Percentiles rank a stretch among this genome's conserved stretches.
These are phyloP conservation scores for Cyclaneusma minus DNA, from an alignment of 2,329 filamentous ascomycete genomes.

Conservation along the genomic window DNA sequence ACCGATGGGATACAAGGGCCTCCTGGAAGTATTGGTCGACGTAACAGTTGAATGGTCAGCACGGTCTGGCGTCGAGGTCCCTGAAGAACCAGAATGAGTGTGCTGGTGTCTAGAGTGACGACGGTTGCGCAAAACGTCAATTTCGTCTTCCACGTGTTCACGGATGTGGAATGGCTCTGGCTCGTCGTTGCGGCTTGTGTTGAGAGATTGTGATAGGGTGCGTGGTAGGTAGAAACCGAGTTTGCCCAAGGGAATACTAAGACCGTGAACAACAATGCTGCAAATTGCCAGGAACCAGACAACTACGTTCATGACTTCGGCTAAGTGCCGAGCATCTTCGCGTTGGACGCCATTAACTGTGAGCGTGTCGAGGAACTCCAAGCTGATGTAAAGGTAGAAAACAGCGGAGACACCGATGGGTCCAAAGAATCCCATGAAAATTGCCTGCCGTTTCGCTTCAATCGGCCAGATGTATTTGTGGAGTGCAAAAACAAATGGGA, in stretches of 20 bases:
- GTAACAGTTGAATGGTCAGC: too few relatives aligned
- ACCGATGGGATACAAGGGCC: too few relatives aligned
- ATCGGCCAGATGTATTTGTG: slow-evolving; percentile 71
- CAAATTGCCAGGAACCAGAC: slow-evolving; percentile 80
- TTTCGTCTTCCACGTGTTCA: too few relatives aligned
- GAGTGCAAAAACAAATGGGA: slow-evolving; percentile 61
- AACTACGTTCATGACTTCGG: slow-evolving; percentile 52
- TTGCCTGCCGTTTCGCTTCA: slow-evolving; percentile 53
- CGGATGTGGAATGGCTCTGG: too few relatives aligned
- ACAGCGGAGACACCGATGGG: slow-evolving; percentile 83
- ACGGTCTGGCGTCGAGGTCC: too few relatives aligned
- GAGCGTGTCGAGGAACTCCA: slow-evolving; percentile 52
- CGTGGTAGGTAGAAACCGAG: slow-evolving; percentile 42
- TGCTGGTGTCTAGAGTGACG: too few relatives aligned
- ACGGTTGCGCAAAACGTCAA: too few relatives aligned
- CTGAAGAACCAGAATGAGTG: too few relatives aligned
- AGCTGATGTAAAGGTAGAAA: slow-evolving; percentile 72
- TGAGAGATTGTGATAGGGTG: slow-evolving; percentile 40
- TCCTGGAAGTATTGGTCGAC: too few relatives aligned
- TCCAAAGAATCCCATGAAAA: slow-evolving; percentile 86
- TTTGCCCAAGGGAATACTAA: slow-evolving; percentile 66
- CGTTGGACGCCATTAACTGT: slow-evolving; percentile 44
- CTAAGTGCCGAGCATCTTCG: slow-evolving; percentile 48
- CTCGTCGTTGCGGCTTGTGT: slow-evolving; percentile 19
- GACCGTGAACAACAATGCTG: slow-evolving; percentile 71